Conservation (phyloP, 495 filamentous ascomycete genomes). For the Neurospora sp. region DNA sequence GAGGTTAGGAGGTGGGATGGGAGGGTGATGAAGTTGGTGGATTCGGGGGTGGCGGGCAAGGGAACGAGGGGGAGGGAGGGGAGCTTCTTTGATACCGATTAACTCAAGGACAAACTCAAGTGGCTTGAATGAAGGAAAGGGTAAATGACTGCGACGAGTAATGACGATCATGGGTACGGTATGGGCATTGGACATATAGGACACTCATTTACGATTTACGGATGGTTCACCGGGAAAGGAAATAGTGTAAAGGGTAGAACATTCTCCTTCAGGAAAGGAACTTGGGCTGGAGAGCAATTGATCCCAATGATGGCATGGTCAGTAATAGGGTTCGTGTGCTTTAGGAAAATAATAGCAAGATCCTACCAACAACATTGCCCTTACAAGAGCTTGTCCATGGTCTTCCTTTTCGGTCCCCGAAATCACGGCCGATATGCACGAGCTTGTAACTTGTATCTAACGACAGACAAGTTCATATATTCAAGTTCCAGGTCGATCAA, state of each 20-base stretch:
- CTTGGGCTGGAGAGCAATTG: background rate
- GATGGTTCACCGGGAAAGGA: background rate
- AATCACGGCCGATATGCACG: background rate
- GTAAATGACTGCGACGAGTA: background rate
- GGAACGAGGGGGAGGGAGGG: slow-evolving; percentile 26
- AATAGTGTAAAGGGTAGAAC: background rate
- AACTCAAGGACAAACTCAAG: background rate
- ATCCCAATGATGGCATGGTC: background rate
- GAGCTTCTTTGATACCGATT: slow-evolving; percentile 39
- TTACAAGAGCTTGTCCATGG: background rate
- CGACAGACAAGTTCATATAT: background rate
- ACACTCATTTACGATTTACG: background rate
- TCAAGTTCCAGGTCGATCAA: background rate
- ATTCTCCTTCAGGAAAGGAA: background rate
- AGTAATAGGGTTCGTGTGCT: background rate
- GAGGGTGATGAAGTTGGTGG: slow-evolving; percentile 29
- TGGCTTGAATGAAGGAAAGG: background rate
- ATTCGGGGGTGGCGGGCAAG: slow-evolving; percentile 3
- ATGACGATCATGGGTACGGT: background rate
- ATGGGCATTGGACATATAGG: background rate
- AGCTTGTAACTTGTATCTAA: background rate
- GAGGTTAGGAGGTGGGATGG: slow-evolving; percentile 27
- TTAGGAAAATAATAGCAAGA: background rate
- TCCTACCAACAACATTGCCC: background rate
- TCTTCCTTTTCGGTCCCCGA: background rate